Conservation (phyloP, 495 filamentous ascomycete genomes). For the Hypoxylon perforatum region DNA sequence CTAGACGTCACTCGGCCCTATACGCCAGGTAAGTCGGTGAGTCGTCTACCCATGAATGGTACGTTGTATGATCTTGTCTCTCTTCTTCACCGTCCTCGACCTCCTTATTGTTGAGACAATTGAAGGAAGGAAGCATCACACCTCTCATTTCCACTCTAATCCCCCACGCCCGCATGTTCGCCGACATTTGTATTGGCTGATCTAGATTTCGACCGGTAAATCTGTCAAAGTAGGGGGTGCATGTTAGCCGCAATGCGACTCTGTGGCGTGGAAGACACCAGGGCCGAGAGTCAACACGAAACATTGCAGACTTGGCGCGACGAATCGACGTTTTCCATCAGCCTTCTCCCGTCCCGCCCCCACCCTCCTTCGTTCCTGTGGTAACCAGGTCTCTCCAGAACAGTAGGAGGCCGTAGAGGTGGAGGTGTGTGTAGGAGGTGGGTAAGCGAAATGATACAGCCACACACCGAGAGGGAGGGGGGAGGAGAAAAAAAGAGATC, state of each 20-base stretch:
- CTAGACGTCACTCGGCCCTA: background rate
- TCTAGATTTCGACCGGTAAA: constrained; percentile 29
- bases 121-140: background rate
- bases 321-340: constrained; percentile 25
- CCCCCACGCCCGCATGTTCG: background rate
- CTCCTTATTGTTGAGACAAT: background rate
- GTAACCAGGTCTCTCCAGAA: too few species aligned
- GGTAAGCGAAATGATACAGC: constrained; percentile 10
- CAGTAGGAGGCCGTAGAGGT: constrained; percentile 13
- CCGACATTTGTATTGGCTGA: constrained; percentile 6
- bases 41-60: background rate
- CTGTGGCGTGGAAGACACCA: constrained; percentile 24
- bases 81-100: constrained; percentile 4
- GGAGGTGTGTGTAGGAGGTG: too few species aligned
- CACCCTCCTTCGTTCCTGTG: constrained; percentile 12
- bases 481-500: constrained; percentile 1
- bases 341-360: constrained; percentile 12
- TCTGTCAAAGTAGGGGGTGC: constrained; percentile 16
- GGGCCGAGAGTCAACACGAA: background rate
- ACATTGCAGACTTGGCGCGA: constrained; percentile 11
- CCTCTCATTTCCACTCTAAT: background rate
- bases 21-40: background rate
- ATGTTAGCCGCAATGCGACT: constrained; percentile 38
- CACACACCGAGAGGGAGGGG: constrained; percentile 12
- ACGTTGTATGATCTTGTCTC: background rate